These are phyloP conservation scores for Pichia sp. DNA, from an alignment of 1,139 yeast genomes.

Conservation along the genomic window DNA sequence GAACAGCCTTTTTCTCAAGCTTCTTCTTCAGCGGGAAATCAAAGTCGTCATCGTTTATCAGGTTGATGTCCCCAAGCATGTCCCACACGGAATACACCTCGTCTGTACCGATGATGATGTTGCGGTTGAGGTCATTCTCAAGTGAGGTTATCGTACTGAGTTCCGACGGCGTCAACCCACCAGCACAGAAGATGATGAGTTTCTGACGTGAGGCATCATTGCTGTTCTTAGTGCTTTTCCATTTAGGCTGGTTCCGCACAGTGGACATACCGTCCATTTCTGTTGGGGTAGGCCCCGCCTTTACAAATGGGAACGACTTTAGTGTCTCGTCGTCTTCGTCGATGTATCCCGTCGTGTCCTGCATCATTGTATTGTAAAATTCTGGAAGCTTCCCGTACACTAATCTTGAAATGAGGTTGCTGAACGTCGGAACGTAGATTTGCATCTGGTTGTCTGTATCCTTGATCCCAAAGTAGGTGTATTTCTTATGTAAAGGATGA, in stretches of 20 bases:
- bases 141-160: constrained; percentile 72
- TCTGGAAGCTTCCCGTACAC: constrained; percentile 28
- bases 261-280: constrained; percentile 14
- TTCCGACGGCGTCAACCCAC: constrained; percentile 87
- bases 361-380: constrained; percentile 18
- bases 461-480: constrained; percentile 60
- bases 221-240: constrained; percentile 26
- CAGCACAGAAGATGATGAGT: constrained; percentile 75
- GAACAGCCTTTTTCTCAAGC: constrained; percentile 18
- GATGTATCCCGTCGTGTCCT: constrained; percentile 17
- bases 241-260: constrained; percentile 28
- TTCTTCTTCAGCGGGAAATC: constrained; percentile 26
- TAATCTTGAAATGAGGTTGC: constrained; percentile 26
- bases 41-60: constrained; percentile 27
- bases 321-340: constrained; percentile 20
- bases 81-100: constrained; percentile 61
- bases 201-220: constrained; percentile 24
- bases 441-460: constrained; percentile 33
- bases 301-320: constrained; percentile 30
- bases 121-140: constrained; percentile 57
- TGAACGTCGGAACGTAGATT: constrained; percentile 25
- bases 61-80: constrained; percentile 42
- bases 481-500: constrained; percentile 32
- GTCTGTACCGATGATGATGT: constrained; percentile 81
- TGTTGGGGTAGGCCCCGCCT: constrained; percentile 17